Evolutionary conservation across 345 rosid species (phyloP), one percentile per base, ranked within the genome.

Genomic region (Microthlaspi erraticum): DNA sequence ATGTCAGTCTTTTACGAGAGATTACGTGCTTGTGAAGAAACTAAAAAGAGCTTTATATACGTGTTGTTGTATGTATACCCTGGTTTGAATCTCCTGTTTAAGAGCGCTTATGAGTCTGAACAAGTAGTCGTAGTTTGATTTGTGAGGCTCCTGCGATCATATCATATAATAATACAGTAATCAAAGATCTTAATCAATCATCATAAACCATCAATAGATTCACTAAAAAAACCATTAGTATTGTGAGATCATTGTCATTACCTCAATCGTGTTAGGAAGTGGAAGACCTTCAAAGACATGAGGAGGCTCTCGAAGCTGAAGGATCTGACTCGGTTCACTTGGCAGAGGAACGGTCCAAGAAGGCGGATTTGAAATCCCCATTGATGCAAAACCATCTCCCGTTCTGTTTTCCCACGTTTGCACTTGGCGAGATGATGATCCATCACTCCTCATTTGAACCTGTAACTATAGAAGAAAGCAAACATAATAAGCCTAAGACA

Each of bases 271-370:
- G 7, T 67, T 38, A 0, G 81, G 81, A 66, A 77, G 77, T 38
- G 81, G 81, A 39, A 77, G 68, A 59, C 81, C 81, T 72, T 77
- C 81, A 42, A 65, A 70, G 51, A 72, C 81, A 50, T 67, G 73
- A 39, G 49, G 20, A 59, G 80, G 33, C 23, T 77, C 81, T 54
- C 57, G 62, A 44, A 72, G 65, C 17, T 77, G 66, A 72, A 77
- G 48, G 39, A 43, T 36, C 46, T 60, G 77, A 46, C 44, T 53
- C 49, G 77, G 77, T 5, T 72, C 77, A 67, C 56, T 68, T 32
- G 77, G 64, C 45, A 77, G 45, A 46, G 68, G 31, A 18, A 77
- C 65, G 1, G 56, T 45, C 81, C 81, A 77, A 54, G 70, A 59
- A 52, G 81, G 81, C 4, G 81, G 77, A 60, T 72, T 72, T 5